A percentile compares a stretch with the other conserved stretches of the same genome.
phyloP scores from a whole-genome alignment of 2,329 filamentous ascomycete species.

The Xylariomycetidae sp. region DNA sequence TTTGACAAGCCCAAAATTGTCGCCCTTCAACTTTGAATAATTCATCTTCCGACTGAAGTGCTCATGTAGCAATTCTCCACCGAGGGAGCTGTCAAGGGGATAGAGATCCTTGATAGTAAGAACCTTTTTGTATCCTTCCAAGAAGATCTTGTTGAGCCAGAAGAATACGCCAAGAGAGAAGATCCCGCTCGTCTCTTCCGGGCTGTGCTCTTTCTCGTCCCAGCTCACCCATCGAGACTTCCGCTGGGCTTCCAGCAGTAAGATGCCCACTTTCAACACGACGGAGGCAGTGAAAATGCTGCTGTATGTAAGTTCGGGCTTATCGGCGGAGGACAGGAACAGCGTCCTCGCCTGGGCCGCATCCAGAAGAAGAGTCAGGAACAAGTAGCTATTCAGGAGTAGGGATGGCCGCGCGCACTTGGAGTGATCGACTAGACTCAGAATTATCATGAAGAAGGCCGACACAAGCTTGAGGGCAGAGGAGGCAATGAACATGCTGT shows the following conservation, averaged over 20 bases:
- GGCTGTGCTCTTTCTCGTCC: conserved; percentile 34
- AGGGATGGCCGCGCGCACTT: conserved; percentile 34
- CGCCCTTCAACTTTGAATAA: conserved; percentile 4
- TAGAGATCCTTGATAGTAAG: conserved; percentile 28
- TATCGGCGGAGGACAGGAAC: conserved; percentile 27
- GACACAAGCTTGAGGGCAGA: conserved; percentile 22
- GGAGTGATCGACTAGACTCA: conserved; percentile 11
- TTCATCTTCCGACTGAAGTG: conserved; percentile 12
- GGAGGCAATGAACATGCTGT: conserved; percentile 25
- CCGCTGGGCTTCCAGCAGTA: conserved; percentile 32
- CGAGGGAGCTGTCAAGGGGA: conserved; percentile 22
- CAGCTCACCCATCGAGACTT: conserved; percentile 36
- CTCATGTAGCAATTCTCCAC: conserved; percentile 11
- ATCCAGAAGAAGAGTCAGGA: conserved; percentile 40
- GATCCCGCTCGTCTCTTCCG: conserved; percentile 27
- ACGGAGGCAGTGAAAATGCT: conserved; percentile 31
- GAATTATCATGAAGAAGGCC: conserved; percentile 14
- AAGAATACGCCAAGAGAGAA: conserved; percentile 25
- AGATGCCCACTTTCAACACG: conserved; percentile 30
- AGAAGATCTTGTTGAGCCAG: conserved; percentile 28
- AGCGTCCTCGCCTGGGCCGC: conserved; percentile 36
- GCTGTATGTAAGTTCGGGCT: conserved; percentile 16
- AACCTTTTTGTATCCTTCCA: conserved; percentile 27
- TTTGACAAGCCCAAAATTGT: conserved; percentile 10
- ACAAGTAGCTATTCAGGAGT: conserved; percentile 36